Evolutionary conservation across 352 stramenopile species (phyloP).

Genomic region (Phytophthora rubi): DNA sequence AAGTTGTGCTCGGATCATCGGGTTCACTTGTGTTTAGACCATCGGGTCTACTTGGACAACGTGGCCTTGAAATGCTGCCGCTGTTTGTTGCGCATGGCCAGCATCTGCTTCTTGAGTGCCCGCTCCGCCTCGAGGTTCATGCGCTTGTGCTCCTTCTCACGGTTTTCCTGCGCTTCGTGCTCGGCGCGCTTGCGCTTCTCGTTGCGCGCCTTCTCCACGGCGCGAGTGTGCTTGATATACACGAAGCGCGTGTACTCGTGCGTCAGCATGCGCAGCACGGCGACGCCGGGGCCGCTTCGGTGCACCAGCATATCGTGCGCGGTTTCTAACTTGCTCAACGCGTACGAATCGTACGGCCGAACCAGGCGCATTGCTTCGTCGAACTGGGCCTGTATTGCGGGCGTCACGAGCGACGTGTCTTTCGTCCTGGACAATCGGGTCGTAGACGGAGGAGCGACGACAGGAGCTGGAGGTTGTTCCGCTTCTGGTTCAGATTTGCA

Average conservation of each 20-base stretch:
- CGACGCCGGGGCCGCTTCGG: slow-evolving; percentile 66
- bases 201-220: slow-evolving; percentile 68
- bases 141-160: slow-evolving; percentile 71
- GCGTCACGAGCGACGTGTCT: slow-evolving; percentile 31
- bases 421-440: slow-evolving; percentile 13
- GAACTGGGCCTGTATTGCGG: slow-evolving; percentile 58
- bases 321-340: slow-evolving; percentile 64
- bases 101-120: slow-evolving; percentile 82
- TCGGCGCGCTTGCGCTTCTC: slow-evolving; percentile 79
- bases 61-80: slow-evolving; percentile 50
- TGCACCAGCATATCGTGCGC: slow-evolving; percentile 64
- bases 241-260: slow-evolving; percentile 88
- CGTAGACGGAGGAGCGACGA: background rate
- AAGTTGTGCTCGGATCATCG: slow-evolving; percentile 15
- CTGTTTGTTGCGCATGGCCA: slow-evolving; percentile 82
- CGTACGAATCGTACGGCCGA: slow-evolving; percentile 75
- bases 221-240: slow-evolving; percentile 84
- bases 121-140: slow-evolving; percentile 70
- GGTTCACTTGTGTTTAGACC: slow-evolving; percentile 7
- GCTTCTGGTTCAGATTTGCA: slow-evolving; percentile 17
- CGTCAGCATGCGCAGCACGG: slow-evolving; percentile 70
- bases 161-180: slow-evolving; percentile 61
- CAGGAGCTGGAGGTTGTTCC: slow-evolving; percentile 1
- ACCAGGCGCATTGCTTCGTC: slow-evolving; percentile 69
- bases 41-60: slow-evolving; percentile 29